These are phyloP conservation scores for Phytophthora chlamydospora DNA, from an alignment of 352 stramenopile genomes.

Conservation along the genomic window DNA sequence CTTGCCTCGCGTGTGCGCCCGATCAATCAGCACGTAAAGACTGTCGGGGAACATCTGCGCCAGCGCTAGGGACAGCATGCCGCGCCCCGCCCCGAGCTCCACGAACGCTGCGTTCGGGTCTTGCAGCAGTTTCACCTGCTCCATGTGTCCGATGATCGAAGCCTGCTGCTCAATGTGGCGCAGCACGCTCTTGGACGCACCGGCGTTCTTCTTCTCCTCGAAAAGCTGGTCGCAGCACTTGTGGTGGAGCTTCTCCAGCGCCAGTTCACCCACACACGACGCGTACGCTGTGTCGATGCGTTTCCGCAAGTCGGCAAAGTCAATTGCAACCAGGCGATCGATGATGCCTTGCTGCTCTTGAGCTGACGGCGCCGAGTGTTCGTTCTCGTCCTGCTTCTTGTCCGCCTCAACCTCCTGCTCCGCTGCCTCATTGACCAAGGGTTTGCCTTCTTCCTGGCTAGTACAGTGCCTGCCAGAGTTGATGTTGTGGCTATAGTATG, in stretches of 20 bases:
- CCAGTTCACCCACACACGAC: slow-evolving; percentile 59
- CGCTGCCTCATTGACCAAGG: not conserved
- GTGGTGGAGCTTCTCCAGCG: slow-evolving; percentile 74
- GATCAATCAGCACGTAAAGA: slow-evolving; percentile 81
- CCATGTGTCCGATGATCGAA: slow-evolving; percentile 85
- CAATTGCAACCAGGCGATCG: slow-evolving; percentile 67
- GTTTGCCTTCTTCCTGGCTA: not conserved
- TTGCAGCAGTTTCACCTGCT: slow-evolving; percentile 55
- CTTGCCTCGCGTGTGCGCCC: slow-evolving; percentile 73
- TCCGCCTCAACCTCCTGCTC: slow-evolving; percentile 6
- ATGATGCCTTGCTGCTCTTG: slow-evolving; percentile 70
- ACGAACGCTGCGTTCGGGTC: slow-evolving; percentile 52
- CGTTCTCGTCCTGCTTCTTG: slow-evolving; percentile 17
- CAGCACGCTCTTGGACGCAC: slow-evolving; percentile 65
- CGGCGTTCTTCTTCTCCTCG: slow-evolving; percentile 59
- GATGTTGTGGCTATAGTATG: slow-evolving; percentile 81
- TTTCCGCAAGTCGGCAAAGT: slow-evolving; percentile 58
- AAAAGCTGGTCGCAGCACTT: slow-evolving; percentile 65
- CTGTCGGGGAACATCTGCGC: slow-evolving; percentile 67
- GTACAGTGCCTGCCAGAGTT: slow-evolving; percentile 68
- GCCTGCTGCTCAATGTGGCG: slow-evolving; percentile 86
- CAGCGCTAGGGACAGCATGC: slow-evolving; percentile 82
- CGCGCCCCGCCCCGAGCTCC: slow-evolving; percentile 76
- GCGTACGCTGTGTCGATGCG: slow-evolving; percentile 64
- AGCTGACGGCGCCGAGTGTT: slow-evolving; percentile 45